Evolutionary conservation across 306 rosid genomes (phyloP).

Genomic region (Cicer cuneatum): DNA sequence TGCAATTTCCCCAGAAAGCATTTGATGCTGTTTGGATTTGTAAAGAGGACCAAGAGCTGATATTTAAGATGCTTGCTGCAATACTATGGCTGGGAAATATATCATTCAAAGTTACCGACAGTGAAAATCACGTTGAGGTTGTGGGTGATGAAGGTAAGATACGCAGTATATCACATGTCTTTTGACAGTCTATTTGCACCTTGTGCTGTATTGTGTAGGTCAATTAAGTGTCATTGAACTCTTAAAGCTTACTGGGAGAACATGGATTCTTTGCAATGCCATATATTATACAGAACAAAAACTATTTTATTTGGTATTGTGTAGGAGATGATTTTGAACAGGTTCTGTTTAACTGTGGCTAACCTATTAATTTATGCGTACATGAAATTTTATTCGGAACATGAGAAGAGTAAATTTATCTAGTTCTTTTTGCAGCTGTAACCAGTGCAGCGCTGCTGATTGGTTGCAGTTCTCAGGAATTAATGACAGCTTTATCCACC

Average conservation of each 20-base stretch:
- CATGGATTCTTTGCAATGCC: slow-evolving; percentile 23
- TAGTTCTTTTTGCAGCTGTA: slow-evolving; percentile 64
- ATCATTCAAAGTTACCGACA: slow-evolving; percentile 68
- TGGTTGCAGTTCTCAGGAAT: slow-evolving; percentile 80
- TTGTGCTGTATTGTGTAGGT: slow-evolving; percentile 24
- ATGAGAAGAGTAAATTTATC: slow-evolving; percentile 23
- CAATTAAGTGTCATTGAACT: slow-evolving; percentile 20
- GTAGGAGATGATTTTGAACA: slow-evolving; percentile 29
- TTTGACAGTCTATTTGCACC: slow-evolving; percentile 21
- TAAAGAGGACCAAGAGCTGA: slow-evolving; percentile 75
- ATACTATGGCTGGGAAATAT: slow-evolving; percentile 95
- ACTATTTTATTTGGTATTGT: slow-evolving; percentile 4
- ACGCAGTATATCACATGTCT: slow-evolving; percentile 26
- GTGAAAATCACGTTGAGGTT: slow-evolving; percentile 75
- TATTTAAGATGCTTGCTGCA: slow-evolving; percentile 77
- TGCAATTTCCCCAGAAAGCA: slow-evolving; percentile 62
- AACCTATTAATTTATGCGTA: slow-evolving; percentile 14
- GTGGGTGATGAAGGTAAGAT: slow-evolving; percentile 81
- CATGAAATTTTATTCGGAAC: slow-evolving; percentile 24
- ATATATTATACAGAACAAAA: slow-evolving; percentile 10
- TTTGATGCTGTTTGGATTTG: slow-evolving; percentile 60
- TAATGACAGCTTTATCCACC: slow-evolving; percentile 62
- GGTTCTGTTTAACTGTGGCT: slow-evolving; percentile 30
- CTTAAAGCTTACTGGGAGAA: slow-evolving; percentile 23
- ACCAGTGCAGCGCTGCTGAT: slow-evolving; percentile 73